These are phyloP conservation scores for Fusarium oxysporum DNA, from an alignment of 2,329 filamentous ascomycete species.

Conservation along the genomic window DNA sequence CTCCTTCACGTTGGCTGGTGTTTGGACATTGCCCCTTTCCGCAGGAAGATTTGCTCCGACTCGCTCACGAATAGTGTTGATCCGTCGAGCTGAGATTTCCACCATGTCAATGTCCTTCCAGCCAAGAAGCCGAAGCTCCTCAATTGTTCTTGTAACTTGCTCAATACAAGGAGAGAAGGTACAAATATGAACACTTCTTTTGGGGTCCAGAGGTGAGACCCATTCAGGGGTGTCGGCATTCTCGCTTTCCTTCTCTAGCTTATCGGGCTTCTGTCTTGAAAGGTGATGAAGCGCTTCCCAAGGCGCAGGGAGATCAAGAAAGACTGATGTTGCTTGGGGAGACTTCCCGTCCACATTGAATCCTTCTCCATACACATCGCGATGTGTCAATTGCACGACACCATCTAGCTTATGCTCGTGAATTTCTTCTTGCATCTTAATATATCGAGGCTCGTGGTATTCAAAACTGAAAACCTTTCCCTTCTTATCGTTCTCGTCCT, in stretches of 20 bases:
- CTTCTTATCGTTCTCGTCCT: conserved; percentile 54
- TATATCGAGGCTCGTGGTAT: conserved; percentile 78
- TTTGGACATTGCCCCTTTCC: conserved; percentile 77
- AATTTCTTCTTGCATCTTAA: conserved; percentile 77
- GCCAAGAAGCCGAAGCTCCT: conserved; percentile 80
- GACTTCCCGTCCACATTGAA: conserved; percentile 72
- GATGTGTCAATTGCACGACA: conserved; percentile 78
- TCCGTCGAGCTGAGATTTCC: conserved; percentile 81
- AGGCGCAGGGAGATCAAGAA: conserved; percentile 83
- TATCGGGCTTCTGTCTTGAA: conserved; percentile 61
- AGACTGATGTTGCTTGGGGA: conserved; percentile 76
- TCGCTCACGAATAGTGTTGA: conserved; percentile 86
- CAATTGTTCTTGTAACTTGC: conserved; percentile 89
- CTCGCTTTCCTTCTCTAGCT: conserved; percentile 39
- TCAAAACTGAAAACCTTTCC: conserved; percentile 87
- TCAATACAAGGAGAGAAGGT: conserved; percentile 98
- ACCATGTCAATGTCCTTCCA: conserved; percentile 97
- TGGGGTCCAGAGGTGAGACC: conserved; percentile 75
- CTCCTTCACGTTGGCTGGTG: conserved; percentile 81
- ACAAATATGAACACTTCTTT: conserved; percentile 81
- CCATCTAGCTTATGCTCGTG: conserved; percentile 72
- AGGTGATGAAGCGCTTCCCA: conserved; percentile 84
- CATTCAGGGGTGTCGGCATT: conserved; percentile 50
- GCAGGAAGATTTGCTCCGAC: conserved; percentile 73
- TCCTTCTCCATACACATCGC: conserved; percentile 82